Base-by-base conservation (phyloP, 2,329 filamentous ascomycete species). In the Fusarium graminum region DNA sequence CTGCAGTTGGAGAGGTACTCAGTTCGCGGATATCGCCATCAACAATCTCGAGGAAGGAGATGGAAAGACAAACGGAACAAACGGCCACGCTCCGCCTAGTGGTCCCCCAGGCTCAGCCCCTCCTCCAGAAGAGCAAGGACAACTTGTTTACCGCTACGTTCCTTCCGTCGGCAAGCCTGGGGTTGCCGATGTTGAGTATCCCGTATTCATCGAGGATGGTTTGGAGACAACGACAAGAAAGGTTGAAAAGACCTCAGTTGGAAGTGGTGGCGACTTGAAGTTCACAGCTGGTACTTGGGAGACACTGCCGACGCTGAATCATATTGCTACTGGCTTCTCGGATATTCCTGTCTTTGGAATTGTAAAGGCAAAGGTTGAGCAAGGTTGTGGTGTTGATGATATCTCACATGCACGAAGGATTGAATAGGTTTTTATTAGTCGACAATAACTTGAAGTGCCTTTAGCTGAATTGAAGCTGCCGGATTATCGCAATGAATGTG, bases 271-370 rank as follows among this genome's bases (percentile, higher is more conserved):
- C 5, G 40, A 46, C 2, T 12, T 65, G 26, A 47, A 32, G 9
- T 42, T 65, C 16, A 43, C 52, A 2, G 12, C 56, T 9, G 38
- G 47, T 12, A 55, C 58, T 3, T 70, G 67, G 67, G 34, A 61
- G 2, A 62, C 13, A 1, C 1, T 70, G 3, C 68, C 68, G 2
- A 70, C 67, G 1, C 13, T 70, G 3, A 69, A 68, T 7, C 67
- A 70, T 12, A 56, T 70, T 8, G 59, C 61, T 0, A 41, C 57
- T 38, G 59, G 67, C 1, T 36, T 70, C 13, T 52, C 64, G 0
- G 42, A 70, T 13, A 60, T 70, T 16, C 68, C 68, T 7, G 25
- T 70, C 1, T 70, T 64, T 25, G 62, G 42, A 0, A n/a, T 70
- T n/a, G 14, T 70, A 0, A 34, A 65, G 30, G 53, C 39, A 4